Percentiles rank a stretch among this genome's conserved stretches.
phyloP scores from a whole-genome alignment of 1,139 yeast genomes.

The Starmera stellimalicola region DNA sequence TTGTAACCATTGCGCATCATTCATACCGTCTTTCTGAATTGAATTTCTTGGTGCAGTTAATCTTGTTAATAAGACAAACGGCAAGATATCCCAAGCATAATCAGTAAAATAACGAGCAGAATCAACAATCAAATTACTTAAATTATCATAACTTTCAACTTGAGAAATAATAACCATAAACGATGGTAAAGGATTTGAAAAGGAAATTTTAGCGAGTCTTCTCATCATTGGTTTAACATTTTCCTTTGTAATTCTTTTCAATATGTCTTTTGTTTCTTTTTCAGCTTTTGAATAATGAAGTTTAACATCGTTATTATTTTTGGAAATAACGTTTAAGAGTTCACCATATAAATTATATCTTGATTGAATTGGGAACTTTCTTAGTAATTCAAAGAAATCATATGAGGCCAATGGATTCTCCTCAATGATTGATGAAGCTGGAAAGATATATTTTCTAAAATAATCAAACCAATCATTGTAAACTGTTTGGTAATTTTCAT shows the following conservation, averaged over 20 bases:
- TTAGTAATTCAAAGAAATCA: constrained; percentile 48
- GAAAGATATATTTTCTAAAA: constrained; percentile 58
- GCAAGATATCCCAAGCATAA: constrained; percentile 81
- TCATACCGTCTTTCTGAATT: constrained; percentile 71
- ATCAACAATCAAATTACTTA: constrained; percentile 68
- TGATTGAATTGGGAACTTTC: constrained; percentile 46
- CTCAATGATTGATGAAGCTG: constrained; percentile 51
- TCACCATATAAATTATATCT: constrained; percentile 84
- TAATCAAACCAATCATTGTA: constrained; percentile 49
- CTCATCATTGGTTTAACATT: constrained; percentile 74
- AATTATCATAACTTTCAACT: constrained; percentile 87
- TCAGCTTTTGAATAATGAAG: constrained; percentile 64
- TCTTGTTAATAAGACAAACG: constrained; percentile 64
- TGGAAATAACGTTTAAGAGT: constrained; percentile 44
- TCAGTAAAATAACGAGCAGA: constrained; percentile 71
- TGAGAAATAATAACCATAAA: constrained; percentile 54
- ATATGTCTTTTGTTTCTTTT: constrained; percentile 69
- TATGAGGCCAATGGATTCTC: constrained; percentile 57
- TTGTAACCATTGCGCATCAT: constrained; percentile 81
- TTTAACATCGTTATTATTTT: constrained; percentile 49
- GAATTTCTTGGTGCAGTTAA: constrained; percentile 61
- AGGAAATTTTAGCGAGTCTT: constrained; percentile 65
- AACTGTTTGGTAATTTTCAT: constrained; percentile 17
- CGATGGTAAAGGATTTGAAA: constrained; percentile 76
- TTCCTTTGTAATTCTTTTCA: constrained; percentile 83